Percentiles rank a stretch among this genome's conserved stretches.
phyloP scores from a whole-genome alignment of 75 land plant genomes.

The Pinus taeda region DNA sequence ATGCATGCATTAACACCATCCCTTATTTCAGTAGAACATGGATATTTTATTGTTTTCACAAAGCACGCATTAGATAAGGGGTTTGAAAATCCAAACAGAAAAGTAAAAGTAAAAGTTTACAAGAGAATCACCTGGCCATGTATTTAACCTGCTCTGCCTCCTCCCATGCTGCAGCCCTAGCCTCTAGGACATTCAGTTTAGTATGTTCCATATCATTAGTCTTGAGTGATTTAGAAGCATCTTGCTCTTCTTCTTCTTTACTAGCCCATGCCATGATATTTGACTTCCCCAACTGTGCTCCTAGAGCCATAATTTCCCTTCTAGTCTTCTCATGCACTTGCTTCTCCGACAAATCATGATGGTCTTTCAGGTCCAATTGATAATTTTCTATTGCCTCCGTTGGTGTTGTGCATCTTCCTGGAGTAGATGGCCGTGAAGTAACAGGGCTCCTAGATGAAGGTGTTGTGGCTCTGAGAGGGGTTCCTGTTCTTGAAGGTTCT shows the following conservation, averaged over 20 bases:
- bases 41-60: background rate
- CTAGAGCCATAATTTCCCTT: slow-evolving; percentile 18
- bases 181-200: slow-evolving; percentile 45
- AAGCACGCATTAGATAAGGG: background rate
- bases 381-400: background rate
- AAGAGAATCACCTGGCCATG: slow-evolving; percentile 67
- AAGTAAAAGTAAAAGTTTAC: background rate
- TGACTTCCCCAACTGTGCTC: slow-evolving; percentile 33
- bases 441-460: slow-evolving; percentile 68
- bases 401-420: slow-evolving; percentile 12
- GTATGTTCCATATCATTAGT: slow-evolving; percentile 22
- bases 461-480: slow-evolving; percentile 60
- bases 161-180: slow-evolving; percentile 88
- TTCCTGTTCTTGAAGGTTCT: slow-evolving; percentile 78
- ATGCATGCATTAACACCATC: background rate
- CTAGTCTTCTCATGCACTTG: slow-evolving; percentile 15
- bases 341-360: slow-evolving; percentile 2
- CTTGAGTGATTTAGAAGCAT: slow-evolving; percentile 23
- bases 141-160: slow-evolving; percentile 91
- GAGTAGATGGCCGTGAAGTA: slow-evolving; percentile 63
- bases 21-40: background rate
- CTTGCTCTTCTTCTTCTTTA: slow-evolving; percentile 42
- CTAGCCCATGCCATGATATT: slow-evolving; percentile 22
- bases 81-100: slow-evolving; percentile 5
- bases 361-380: slow-evolving; percentile 9